Conservation (phyloP, 2,329 filamentous ascomycete species). For the Colletotrichum sp. region DNA sequence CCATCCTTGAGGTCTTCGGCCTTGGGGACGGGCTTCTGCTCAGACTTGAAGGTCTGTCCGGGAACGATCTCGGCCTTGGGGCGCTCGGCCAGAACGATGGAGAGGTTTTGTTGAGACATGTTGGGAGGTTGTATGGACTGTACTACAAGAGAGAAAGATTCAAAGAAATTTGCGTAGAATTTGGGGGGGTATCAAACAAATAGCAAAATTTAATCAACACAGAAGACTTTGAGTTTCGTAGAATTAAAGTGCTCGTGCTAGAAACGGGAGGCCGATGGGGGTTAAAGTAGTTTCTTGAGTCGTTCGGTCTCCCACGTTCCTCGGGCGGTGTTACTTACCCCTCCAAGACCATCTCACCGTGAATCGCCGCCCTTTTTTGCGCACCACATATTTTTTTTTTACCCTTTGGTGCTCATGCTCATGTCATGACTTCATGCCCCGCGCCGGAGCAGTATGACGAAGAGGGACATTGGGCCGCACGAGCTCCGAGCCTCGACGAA, state of each 20-base stretch:
- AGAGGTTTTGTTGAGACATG: constrained; percentile 51
- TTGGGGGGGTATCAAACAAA: background rate
- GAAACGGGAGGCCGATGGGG: background rate
- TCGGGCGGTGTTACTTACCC: background rate
- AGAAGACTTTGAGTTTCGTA: background rate
- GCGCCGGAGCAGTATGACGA: constrained; percentile 12
- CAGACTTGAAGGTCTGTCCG: constrained; percentile 66
- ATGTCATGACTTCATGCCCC: constrained; percentile 20
- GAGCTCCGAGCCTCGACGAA: constrained; percentile 14
- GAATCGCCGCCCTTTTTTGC: background rate
- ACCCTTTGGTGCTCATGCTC: background rate
- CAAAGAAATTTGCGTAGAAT: background rate
- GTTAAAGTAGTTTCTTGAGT: background rate
- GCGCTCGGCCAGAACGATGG: constrained; percentile 67
- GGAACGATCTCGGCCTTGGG: constrained; percentile 66
- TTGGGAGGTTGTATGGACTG: constrained; percentile 1
- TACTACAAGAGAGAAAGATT: background rate
- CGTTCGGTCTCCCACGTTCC: background rate
- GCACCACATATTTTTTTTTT: background rate
- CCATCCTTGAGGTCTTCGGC: constrained; percentile 64
- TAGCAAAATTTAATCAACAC: background rate
- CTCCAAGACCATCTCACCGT: background rate
- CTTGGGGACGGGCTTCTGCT: constrained; percentile 55
- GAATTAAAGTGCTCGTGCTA: background rate
- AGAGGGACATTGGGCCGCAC: constrained; percentile 16